Base-by-base conservation (phyloP, 305 asterid species). In the Coffea humblotiana region DNA sequence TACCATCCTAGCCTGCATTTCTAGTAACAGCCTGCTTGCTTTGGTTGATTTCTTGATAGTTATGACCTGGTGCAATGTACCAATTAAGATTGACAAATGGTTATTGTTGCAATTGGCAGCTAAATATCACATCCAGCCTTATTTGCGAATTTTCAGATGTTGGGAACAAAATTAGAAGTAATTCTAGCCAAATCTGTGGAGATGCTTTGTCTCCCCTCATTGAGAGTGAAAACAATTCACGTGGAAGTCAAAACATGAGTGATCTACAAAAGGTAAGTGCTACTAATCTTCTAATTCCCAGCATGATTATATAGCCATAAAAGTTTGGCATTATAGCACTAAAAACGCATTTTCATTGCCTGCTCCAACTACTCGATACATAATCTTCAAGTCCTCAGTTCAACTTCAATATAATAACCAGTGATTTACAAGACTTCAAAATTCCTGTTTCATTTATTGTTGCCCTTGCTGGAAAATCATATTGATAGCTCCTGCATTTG, bases 181-280 rank as follows among this genome's bases (percentile, higher is more conserved):
- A 76, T 77, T 74, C 85, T 83, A 82, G 71, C 65, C 87, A 78
- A 81, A 72, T 82, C 23, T 74, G 47, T 78, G 51, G 37, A 0
- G 76, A 66, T 60, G 52, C 71, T 32, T 4, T 25, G 43, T 45
- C 58, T 76, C 43, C 75, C 21, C 65, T 61, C 3, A 69, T 32
- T 58, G 78, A 76, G 43, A 67, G 48, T 45, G 35, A 37, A 29
- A 83, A 65, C 71, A 82, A 79, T 82, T 65, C 86, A 11, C 66
- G 37, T 45, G 74, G 61, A 81, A 84, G 52, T 70, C 86, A 79
- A 78, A 83, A 43, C 78, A 76, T 35, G 45, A 88, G 80, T 75
- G 88, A 88, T 81, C 37, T 75, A 76, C 52, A 90, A 64, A 90
- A 90, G 98, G 98, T 93, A 77, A 32, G 82, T 81, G 72, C 37